Evolutionary conservation across 1,284 basidiomycete species (phyloP).

Genomic region (Tylopilus sp.): DNA sequence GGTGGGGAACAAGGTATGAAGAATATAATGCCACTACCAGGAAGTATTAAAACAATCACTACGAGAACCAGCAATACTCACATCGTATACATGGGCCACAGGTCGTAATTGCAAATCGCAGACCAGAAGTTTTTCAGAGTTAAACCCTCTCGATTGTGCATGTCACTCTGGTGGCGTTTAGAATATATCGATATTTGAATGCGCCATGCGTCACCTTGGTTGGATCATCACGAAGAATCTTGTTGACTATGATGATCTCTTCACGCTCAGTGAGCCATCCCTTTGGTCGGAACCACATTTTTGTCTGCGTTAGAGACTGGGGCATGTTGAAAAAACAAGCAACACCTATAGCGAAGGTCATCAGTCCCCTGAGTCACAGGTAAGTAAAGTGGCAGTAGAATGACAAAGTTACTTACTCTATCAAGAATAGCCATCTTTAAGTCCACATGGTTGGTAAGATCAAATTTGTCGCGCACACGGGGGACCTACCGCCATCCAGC

Average conservation of each 20-base stretch:
- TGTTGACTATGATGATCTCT: conserved; percentile 61
- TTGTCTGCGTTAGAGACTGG: conserved; percentile 73
- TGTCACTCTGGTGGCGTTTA: conserved; percentile 58
- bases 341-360: conserved; percentile 65
- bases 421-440: conserved; percentile 27
- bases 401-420: conserved; percentile 18
- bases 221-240: conserved; percentile 76
- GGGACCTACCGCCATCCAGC: conserved; percentile 65
- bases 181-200: too few species aligned
- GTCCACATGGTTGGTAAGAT: neutral
- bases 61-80: conserved; percentile 30
- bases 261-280: conserved; percentile 75
- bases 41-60: too few species aligned
- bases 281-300: conserved; percentile 71
- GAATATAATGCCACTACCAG: conserved; percentile 53
- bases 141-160: conserved; percentile 83
- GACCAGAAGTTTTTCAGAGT: conserved; percentile 62
- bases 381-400: conserved; percentile 18
- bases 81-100: conserved; percentile 77
- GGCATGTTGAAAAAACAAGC: conserved; percentile 76
- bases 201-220: conserved; percentile 56
- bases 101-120: conserved; percentile 68
- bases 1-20: conserved; percentile 65
- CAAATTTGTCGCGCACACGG: too few species aligned
- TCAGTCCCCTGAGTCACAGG: conserved; percentile 47